phyloP scores from a whole-genome alignment of 495 filamentous ascomycete genomes.

The Bombardia bombarda region DNA sequence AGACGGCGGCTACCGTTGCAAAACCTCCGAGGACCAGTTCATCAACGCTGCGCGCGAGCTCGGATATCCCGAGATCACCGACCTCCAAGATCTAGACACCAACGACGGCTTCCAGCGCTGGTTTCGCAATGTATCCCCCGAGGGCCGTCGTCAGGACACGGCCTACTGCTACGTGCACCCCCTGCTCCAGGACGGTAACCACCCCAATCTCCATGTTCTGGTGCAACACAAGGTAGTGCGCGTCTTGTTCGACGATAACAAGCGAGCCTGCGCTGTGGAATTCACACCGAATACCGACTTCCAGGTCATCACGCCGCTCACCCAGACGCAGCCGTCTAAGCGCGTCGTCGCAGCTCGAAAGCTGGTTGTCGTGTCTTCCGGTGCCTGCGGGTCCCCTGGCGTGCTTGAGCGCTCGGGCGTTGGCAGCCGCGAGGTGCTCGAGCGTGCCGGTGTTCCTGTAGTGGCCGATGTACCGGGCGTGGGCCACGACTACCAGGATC shows the following conservation, averaged over 20 bases:
- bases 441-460: conserved; percentile 23
- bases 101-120: conserved; percentile 30
- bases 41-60: conserved; percentile 30
- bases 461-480: conserved; percentile 39
- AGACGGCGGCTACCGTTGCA: conserved; percentile 26
- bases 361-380: conserved; percentile 54
- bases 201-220: conserved; percentile 46
- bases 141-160: conserved; percentile 40
- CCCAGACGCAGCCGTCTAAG: background rate
- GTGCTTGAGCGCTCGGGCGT: conserved; percentile 58
- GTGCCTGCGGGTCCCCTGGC: conserved; percentile 45
- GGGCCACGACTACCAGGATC: conserved; percentile 43
- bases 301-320: background rate
- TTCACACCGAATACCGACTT: conserved; percentile 25
- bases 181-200: conserved; percentile 33
- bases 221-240: conserved; percentile 42
- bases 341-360: conserved; percentile 28
- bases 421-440: conserved; percentile 32
- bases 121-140: conserved; percentile 25
- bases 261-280: conserved; percentile 37
- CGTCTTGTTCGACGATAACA: conserved; percentile 41
- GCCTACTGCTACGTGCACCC: conserved; percentile 41
- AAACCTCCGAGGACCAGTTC: conserved; percentile 29
- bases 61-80: conserved; percentile 36
- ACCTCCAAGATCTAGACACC: conserved; percentile 34